Evolutionary conservation across 495 filamentous ascomycete species (phyloP), one percentile per base, ranked within the genome.

Genomic region (Aspergillus olivimuriae): DNA sequence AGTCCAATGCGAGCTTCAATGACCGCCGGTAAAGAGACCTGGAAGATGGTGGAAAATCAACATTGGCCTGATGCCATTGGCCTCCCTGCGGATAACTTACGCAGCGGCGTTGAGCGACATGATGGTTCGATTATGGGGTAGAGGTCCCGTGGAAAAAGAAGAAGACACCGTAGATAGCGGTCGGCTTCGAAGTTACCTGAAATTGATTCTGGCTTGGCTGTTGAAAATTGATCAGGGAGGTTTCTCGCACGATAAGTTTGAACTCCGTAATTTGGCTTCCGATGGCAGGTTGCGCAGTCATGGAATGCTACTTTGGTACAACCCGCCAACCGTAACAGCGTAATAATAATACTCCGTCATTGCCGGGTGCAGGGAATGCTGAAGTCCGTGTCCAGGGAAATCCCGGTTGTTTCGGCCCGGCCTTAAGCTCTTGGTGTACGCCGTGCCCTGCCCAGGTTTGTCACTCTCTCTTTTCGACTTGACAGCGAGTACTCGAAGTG

Each of bases 21-120:
- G 86, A 87, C 46, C 89, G 87, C 49, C 92, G 83, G 66, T 99
- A 97, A 33, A 99, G 83, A 24, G 86, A 89, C 47, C 94, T 97
- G 60, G 4, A 30, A 22, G 11, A 35, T 8, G 26, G 16, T 21
- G 45, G 59, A 42, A 65, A 52, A n/a, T n/a, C n/a, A 26, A 33
- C 20, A 17, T 14, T 9, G 3, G 23, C 11, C 19, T 17, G 1
- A 30, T 37, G 11, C 6, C 7, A n/a, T 38, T 23, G 23, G 21
- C 20, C 4, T 19, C 14, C 14, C 7, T 23, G 21, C 7, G 12
- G 15, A 10, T 3, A 21, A 64, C 66, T 53, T 62, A 73, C 69
- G 53, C 51, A 38, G 53, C 65, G 42, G 63, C 38, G 43, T 57
- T 62, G 51, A 57, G 39, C 32, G 69, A 60, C 69, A 73, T 72